These are phyloP conservation scores for Syzygium aromaticum DNA, from an alignment of 345 rosid genomes.

Conservation along the genomic window DNA sequence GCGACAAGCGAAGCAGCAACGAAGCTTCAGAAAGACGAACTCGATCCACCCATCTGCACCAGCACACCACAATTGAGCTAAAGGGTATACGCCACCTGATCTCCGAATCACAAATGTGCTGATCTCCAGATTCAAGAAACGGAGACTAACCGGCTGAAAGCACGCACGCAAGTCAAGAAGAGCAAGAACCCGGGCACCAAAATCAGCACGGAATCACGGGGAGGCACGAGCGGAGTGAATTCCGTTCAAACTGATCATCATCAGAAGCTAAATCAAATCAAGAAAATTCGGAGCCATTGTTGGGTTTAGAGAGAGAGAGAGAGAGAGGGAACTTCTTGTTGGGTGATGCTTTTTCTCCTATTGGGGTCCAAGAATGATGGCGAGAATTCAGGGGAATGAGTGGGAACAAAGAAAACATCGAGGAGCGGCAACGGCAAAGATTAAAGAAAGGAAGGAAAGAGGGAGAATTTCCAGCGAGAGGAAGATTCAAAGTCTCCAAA, in stretches of 20 bases:
- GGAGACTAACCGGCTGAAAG: background rate
- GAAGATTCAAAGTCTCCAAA: background rate
- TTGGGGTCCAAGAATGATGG: conserved; percentile 22
- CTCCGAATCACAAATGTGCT: background rate
- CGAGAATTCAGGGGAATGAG: conserved; percentile 18
- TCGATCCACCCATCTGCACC: background rate
- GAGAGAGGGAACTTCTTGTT: background rate
- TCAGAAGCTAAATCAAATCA: background rate
- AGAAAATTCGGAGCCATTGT: background rate
- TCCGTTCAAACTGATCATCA: background rate
- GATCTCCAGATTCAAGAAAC: background rate
- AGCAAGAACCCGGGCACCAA: background rate
- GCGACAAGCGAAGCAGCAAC: background rate
- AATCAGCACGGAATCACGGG: background rate
- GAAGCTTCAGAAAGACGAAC: background rate
- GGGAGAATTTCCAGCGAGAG: background rate
- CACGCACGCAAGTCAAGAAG: background rate
- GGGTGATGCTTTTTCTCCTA: background rate
- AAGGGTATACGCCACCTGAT: background rate
- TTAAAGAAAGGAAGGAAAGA: background rate
- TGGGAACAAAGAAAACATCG: conserved; percentile 2
- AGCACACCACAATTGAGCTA: background rate
- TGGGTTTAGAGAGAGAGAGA: background rate
- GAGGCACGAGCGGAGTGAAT: background rate
- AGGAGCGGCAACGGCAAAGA: background rate